phyloP scores from a whole-genome alignment of 2,329 filamentous ascomycete species.

The Arthrobotrys sphaeroides region DNA sequence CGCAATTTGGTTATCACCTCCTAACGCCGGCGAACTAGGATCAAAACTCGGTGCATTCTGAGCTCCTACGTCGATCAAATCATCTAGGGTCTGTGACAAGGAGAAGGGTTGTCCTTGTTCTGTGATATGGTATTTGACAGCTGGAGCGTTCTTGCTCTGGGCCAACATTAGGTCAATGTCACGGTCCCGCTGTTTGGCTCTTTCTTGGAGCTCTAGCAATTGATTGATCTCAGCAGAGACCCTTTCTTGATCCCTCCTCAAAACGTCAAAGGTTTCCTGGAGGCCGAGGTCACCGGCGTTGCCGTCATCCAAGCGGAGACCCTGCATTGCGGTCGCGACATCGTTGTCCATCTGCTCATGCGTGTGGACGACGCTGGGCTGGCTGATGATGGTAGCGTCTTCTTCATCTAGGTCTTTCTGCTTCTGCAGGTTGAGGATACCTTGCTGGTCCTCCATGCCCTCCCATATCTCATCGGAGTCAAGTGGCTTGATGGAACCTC shows the following conservation, averaged over 20 bases:
- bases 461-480: neutral
- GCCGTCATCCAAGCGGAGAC: neutral
- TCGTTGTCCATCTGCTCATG: neutral
- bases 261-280: slow-evolving; percentile 13
- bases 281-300: neutral
- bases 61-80: slow-evolving; percentile 10
- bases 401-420: neutral
- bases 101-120: neutral
- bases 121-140: neutral
- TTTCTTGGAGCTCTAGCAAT: slow-evolving; percentile 28
- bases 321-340: slow-evolving; percentile 13
- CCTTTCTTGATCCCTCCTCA: slow-evolving; percentile 13
- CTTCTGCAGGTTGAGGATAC: neutral
- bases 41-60: slow-evolving; percentile 26
- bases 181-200: neutral
- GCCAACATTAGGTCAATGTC: slow-evolving; percentile 26
- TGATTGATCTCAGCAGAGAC: slow-evolving; percentile 20
- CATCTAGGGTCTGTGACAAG: slow-evolving; percentile 15
- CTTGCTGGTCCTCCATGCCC: neutral
- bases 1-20: neutral
- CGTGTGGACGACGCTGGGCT: neutral
- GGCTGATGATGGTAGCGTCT: slow-evolving; percentile 7
- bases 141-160: neutral
- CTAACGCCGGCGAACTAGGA: neutral
- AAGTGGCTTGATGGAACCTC: neutral